A percentile compares a stretch with the other conserved stretches of the same genome.
phyloP scores from a whole-genome alignment of 2,329 filamentous ascomycete species.

The Cercospora janseana region DNA sequence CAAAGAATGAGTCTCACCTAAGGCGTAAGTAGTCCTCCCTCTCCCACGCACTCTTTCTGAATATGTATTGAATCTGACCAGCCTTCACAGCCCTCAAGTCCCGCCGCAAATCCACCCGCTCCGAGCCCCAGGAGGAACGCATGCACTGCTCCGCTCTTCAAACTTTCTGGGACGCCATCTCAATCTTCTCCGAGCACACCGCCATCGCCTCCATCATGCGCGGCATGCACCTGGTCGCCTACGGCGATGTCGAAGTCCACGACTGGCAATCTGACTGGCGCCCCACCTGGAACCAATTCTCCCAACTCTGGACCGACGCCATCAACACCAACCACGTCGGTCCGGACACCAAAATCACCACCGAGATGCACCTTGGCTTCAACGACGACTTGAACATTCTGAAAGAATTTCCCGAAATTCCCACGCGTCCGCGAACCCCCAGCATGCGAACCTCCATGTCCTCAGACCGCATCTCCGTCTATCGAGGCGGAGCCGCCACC shows the following conservation, averaged over 20 bases:
- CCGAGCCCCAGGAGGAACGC: slow-evolving; percentile 22
- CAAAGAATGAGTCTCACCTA: slow-evolving; percentile 26
- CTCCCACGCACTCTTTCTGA: neutral
- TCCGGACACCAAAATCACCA: slow-evolving; percentile 15
- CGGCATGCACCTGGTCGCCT: slow-evolving; percentile 16
- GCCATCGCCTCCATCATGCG: slow-evolving; percentile 17
- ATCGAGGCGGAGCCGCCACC: slow-evolving; percentile 3
- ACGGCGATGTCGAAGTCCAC: slow-evolving; percentile 20
- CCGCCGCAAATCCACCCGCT: slow-evolving; percentile 14
- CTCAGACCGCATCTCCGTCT: neutral
- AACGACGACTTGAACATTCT: slow-evolving; percentile 10
- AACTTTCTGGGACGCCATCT: slow-evolving; percentile 23
- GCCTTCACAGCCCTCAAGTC: slow-evolving; percentile 21
- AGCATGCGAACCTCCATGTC: slow-evolving; percentile 3
- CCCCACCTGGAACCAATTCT: slow-evolving; percentile 20
- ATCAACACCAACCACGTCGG: slow-evolving; percentile 16
- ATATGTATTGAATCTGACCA: slow-evolving; percentile 1
- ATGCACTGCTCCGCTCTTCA: slow-evolving; percentile 24
- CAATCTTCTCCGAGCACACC: slow-evolving; percentile 13
- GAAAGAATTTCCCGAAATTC: slow-evolving; percentile 4
- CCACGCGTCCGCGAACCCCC: slow-evolving; percentile 4
- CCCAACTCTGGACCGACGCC: slow-evolving; percentile 21
- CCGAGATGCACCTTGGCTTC: slow-evolving; percentile 16
- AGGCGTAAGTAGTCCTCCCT: slow-evolving; percentile 9
- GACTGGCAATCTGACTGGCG: slow-evolving; percentile 22